phyloP scores from a whole-genome alignment of 345 rosid genomes.

The Citrus cavaleriei region DNA sequence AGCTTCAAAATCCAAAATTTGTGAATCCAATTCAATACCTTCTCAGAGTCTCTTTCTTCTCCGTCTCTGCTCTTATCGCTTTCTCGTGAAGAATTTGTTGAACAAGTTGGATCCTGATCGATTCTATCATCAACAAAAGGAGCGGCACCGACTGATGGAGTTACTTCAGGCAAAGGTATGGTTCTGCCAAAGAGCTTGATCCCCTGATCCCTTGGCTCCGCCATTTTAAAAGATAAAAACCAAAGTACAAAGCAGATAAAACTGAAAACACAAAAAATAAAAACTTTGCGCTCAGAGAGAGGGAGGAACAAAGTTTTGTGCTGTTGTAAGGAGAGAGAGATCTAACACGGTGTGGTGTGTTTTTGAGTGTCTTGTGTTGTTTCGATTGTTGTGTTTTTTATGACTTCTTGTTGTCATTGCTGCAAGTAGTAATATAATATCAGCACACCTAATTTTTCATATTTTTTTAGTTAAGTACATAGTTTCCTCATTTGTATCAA shows the following conservation, averaged over 20 bases:
- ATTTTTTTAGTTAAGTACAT: background rate
- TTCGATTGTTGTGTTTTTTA: conserved; percentile 3
- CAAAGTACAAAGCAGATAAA: conserved; percentile 3
- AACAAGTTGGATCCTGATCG: conserved; percentile 35
- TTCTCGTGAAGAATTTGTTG: conserved; percentile 30
- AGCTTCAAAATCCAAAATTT: conserved; percentile 11
- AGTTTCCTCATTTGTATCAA: no score
- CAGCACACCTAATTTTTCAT: background rate
- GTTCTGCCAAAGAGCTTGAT: conserved; percentile 89
- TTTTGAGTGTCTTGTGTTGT: background rate
- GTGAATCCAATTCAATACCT: conserved; percentile 21
- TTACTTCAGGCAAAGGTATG: conserved; percentile 60
- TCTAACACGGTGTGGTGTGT: conserved; percentile 23
- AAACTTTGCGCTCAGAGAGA: conserved; percentile 7
- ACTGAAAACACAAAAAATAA: conserved; percentile 12
- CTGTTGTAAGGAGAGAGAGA: conserved; percentile 14
- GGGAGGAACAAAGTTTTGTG: conserved; percentile 9
- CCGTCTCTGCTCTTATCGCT: conserved; percentile 18
- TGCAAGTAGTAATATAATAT: background rate
- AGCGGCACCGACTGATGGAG: background rate
- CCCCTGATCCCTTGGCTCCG: conserved; percentile 75
- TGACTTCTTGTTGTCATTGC: background rate
- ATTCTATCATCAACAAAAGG: conserved; percentile 11
- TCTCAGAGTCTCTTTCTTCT: conserved; percentile 33
- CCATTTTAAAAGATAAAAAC: conserved; percentile 37